Evolutionary conservation across 2,329 filamentous ascomycete species (phyloP).

Genomic region (Fonsecaea monophora): DNA sequence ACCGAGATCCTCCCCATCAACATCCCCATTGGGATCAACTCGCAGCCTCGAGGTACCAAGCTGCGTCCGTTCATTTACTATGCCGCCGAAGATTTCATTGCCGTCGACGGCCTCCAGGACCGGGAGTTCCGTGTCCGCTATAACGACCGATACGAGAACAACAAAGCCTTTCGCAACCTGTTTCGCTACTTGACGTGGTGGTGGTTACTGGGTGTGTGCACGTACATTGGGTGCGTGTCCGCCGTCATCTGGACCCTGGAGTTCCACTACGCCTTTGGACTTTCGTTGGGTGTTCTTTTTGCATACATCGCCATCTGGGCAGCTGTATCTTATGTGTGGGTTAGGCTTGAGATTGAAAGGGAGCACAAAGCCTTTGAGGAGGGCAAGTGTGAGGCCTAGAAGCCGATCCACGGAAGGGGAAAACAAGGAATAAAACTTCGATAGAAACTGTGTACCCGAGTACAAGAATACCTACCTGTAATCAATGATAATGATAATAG

Average conservation of each 20-base stretch:
- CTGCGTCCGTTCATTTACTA: conserved; percentile 35
- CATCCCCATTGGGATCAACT: conserved; percentile 33
- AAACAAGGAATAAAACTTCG: not conserved
- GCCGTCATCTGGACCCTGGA: conserved; percentile 31
- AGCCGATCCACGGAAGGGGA: not conserved
- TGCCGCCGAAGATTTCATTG: conserved; percentile 34
- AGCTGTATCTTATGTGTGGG: conserved; percentile 29
- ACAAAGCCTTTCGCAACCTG: conserved; percentile 26
- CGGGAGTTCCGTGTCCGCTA: conserved; percentile 30
- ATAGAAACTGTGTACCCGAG: not conserved
- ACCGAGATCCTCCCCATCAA: conserved; percentile 28
- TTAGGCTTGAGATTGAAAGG: conserved; percentile 33
- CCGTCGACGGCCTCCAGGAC: conserved; percentile 32
- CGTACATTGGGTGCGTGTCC: conserved; percentile 30
- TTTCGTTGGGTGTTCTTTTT: conserved; percentile 29
- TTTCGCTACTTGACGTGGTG: conserved; percentile 28
- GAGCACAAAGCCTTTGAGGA: conserved; percentile 27
- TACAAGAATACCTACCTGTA: not conserved
- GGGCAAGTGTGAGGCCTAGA: conserved; percentile 6
- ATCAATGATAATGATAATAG: not conserved
- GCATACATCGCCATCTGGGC: conserved; percentile 31
- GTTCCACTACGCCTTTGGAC: conserved; percentile 31
- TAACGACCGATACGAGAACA: conserved; percentile 30
- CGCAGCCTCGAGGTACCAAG: conserved; percentile 27
- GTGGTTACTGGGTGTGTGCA: conserved; percentile 28